phyloP scores from a whole-genome alignment of 805 yeast species.

The Lachancea nothofagi region DNA sequence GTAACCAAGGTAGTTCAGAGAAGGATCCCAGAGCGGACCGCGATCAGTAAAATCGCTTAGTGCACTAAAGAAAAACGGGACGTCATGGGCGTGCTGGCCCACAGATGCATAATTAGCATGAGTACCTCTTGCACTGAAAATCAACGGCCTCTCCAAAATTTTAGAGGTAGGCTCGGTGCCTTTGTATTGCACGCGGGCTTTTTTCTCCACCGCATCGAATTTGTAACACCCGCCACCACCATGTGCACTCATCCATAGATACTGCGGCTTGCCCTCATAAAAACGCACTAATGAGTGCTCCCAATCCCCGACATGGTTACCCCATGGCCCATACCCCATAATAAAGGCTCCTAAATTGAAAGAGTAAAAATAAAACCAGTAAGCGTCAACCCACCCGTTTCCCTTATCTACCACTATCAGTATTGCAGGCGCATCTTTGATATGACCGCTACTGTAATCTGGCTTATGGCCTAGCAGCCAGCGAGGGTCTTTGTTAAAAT shows the following conservation, averaged over 20 bases:
- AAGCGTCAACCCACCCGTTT: slow-evolving; percentile 91
- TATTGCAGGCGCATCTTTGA: slow-evolving; percentile 72
- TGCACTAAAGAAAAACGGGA: slow-evolving; percentile 73
- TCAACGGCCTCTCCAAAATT: slow-evolving; percentile 52
- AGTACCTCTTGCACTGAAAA: slow-evolving; percentile 91
- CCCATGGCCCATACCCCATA: slow-evolving; percentile 97
- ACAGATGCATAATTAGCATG: slow-evolving; percentile 96
- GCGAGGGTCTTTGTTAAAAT: slow-evolving; percentile 67
- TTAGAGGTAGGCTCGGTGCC: slow-evolving; percentile 73
- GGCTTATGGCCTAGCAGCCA: slow-evolving; percentile 87
- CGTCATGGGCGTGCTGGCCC: slow-evolving; percentile 93
- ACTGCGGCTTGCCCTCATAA: slow-evolving; percentile 69
- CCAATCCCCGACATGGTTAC: slow-evolving; percentile 98
- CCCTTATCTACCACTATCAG: slow-evolving; percentile 87
- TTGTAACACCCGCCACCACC: slow-evolving; percentile 93
- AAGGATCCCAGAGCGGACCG: slow-evolving; percentile 94
- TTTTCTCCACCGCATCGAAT: slow-evolving; percentile 63
- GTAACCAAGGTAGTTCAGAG: slow-evolving; percentile 74
- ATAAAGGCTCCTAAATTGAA: slow-evolving; percentile 95
- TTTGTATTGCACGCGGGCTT: slow-evolving; percentile 68
- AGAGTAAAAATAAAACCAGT: slow-evolving; percentile 93
- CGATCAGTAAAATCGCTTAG: slow-evolving; percentile 90
- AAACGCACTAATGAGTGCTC: slow-evolving; percentile 89
- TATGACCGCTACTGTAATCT: slow-evolving; percentile 61
- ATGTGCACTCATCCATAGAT: slow-evolving; percentile 96